Evolutionary conservation across 2,329 filamentous ascomycete species (phyloP).

Genomic region (Ceratocystiopsis brevicomis): DNA sequence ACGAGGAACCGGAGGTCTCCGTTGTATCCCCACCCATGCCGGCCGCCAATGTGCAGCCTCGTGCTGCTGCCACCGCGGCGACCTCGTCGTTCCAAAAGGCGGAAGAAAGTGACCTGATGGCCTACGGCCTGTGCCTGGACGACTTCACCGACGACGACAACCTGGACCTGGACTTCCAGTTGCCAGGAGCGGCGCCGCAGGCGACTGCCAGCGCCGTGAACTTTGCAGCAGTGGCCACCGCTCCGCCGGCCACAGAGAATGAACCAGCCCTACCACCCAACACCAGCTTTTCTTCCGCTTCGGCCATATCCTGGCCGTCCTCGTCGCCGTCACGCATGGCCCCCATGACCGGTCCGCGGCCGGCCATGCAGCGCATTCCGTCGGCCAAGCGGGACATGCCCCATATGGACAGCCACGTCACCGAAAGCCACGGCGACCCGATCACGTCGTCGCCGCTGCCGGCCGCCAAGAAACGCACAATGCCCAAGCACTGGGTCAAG

Average conservation of each 20-base stretch:
- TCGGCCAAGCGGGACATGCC: too few relatives aligned
- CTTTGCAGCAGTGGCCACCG: too few relatives aligned
- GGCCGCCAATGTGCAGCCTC: too few relatives aligned
- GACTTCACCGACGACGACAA: constrained; percentile 77
- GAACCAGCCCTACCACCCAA: background rate
- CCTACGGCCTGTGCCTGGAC: constrained; percentile 40
- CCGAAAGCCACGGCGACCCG: constrained; percentile 1
- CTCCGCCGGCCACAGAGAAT: background rate
- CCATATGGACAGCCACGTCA: too few relatives aligned
- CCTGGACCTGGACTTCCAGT: constrained; percentile 48
- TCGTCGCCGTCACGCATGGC: constrained; percentile 33
- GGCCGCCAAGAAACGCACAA: constrained; percentile 39
- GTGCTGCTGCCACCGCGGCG: background rate
- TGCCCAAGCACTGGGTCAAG: constrained; percentile 33
- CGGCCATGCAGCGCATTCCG: too few relatives aligned
- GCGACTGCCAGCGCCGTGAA: too few relatives aligned
- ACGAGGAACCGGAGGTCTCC: constrained; percentile 10
- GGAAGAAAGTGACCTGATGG: constrained; percentile 1
- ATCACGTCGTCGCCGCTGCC: constrained; percentile 13
- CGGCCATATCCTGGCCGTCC: constrained; percentile 45
- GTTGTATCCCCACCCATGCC: constrained; percentile 8
- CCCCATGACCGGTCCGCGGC: background rate
- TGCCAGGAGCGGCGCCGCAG: too few relatives aligned
- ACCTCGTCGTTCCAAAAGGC: background rate
- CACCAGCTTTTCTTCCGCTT: constrained; percentile 16